These are phyloP conservation scores for Saccharomyces hybrid DNA, from an alignment of 1,139 yeast genomes.

Conservation along the genomic window DNA sequence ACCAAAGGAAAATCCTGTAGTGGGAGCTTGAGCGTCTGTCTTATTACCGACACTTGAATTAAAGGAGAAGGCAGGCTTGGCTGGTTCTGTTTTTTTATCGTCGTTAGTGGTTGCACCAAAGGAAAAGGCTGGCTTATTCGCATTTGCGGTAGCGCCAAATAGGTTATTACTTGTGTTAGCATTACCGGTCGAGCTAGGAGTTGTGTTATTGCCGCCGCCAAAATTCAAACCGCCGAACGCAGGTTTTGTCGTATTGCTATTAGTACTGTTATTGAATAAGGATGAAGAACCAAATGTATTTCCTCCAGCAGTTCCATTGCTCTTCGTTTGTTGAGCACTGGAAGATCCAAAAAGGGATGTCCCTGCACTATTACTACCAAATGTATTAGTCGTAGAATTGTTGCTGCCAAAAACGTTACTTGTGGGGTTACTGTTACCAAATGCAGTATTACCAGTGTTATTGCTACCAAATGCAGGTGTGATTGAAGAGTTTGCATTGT, in stretches of 20 bases:
- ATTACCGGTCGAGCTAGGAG: constrained; percentile 3
- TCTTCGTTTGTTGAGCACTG: neutral
- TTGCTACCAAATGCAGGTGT: constrained; percentile 1
- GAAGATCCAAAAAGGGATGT: constrained; percentile 1
- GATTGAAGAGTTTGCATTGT: neutral
- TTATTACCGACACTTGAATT: constrained; percentile 11
- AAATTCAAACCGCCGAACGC: constrained; percentile 18
- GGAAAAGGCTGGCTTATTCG: constrained; percentile 9
- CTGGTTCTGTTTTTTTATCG: constrained; percentile 12
- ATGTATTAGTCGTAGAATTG: constrained; percentile 5
- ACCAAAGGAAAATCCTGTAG: constrained; percentile 29
- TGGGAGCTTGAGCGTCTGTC: constrained; percentile 15
- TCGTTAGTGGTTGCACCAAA: constrained; percentile 12
- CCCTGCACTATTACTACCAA: constrained; percentile 7
- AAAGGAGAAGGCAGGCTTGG: constrained; percentile 24
- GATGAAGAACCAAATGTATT: neutral
- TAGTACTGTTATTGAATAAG: neutral
- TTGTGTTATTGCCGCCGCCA: constrained; percentile 2
- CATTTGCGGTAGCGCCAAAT: constrained; percentile 9
- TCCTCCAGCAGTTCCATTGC: neutral
- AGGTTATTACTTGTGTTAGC: neutral
- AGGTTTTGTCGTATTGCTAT: constrained; percentile 11
- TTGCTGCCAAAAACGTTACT: constrained; percentile 11
- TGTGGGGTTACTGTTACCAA: constrained; percentile 5
- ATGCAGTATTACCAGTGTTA: neutral